phyloP scores from a whole-genome alignment of 2,329 filamentous ascomycete genomes.

The Polytolypa hystricis region DNA sequence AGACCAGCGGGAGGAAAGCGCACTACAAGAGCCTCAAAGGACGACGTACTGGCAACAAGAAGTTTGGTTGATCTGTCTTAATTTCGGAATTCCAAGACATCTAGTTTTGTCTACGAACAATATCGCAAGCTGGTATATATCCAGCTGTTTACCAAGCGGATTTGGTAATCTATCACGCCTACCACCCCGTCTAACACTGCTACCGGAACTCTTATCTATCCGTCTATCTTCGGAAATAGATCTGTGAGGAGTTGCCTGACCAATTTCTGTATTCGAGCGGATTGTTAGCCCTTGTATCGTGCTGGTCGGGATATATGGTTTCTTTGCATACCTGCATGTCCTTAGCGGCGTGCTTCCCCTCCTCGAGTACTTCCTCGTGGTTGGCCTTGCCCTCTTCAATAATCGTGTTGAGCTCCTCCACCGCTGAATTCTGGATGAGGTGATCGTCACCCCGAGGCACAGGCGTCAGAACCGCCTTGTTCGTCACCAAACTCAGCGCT shows the following conservation, averaged over 20 bases:
- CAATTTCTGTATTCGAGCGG: slow-evolving; percentile 21
- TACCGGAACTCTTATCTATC: too few species aligned
- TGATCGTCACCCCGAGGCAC: slow-evolving; percentile 48
- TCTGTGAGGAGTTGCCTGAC: slow-evolving; percentile 24
- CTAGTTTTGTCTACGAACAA: not conserved
- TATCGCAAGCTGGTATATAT: too few species aligned
- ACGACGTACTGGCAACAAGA: slow-evolving; percentile 31
- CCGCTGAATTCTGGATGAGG: slow-evolving; percentile 40
- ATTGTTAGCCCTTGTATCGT: slow-evolving; percentile 7
- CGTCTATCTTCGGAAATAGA: slow-evolving; percentile 14
- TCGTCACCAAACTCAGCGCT: slow-evolving; percentile 56
- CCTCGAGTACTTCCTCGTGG: slow-evolving; percentile 55
- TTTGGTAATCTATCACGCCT: too few species aligned
- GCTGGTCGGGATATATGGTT: not conserved
- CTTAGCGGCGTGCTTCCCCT: slow-evolving; percentile 47
- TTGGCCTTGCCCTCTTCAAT: slow-evolving; percentile 50
- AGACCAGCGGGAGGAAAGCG: slow-evolving; percentile 77
- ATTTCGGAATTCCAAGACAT: not conserved
- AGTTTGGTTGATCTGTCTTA: slow-evolving; percentile 8
- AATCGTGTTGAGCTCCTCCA: slow-evolving; percentile 42
- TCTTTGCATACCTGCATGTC: slow-evolving; percentile 46
- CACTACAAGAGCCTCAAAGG: slow-evolving; percentile 72
- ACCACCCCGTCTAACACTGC: too few species aligned
- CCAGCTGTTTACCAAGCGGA: too few species aligned
- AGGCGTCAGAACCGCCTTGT: slow-evolving; percentile 49